A percentile compares a stretch with the other conserved stretches of the same genome.
These are phyloP conservation scores for Isabelozyma gotoi DNA, from an alignment of 805 yeast species.

Conservation along the genomic window DNA sequence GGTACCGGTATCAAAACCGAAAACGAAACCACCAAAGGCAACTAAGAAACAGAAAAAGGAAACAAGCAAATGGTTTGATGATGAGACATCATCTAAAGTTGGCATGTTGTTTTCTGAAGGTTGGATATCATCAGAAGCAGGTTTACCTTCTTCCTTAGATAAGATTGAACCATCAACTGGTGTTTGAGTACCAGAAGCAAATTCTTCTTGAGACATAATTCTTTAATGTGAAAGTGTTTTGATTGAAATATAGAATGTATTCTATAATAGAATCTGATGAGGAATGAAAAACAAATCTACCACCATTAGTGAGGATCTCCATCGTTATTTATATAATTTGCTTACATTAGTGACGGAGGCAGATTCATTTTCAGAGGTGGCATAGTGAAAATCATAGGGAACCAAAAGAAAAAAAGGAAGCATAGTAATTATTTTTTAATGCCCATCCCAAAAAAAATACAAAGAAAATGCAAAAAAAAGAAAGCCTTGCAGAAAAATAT, in stretches of 20 bases:
- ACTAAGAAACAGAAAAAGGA: constrained; percentile 49
- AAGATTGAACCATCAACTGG: constrained; percentile 28
- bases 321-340: not conserved
- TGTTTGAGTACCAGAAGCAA: constrained; percentile 30
- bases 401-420: not conserved
- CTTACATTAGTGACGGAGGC: not conserved
- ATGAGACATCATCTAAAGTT: constrained; percentile 20
- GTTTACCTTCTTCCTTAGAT: constrained; percentile 15
- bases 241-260: not conserved
- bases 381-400: not conserved
- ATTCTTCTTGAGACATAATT: constrained; percentile 24
- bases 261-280: not conserved
- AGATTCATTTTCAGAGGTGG: not conserved
- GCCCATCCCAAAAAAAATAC: not conserved
- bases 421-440: not conserved
- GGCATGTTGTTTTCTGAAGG: constrained; percentile 4
- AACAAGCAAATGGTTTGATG: constrained; percentile 30
- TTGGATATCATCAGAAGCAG: not conserved
- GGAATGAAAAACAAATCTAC: not conserved
- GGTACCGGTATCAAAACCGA: constrained; percentile 80
- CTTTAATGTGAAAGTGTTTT: constrained; percentile 1
- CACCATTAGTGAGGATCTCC: not conserved
- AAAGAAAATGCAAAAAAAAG: not conserved
- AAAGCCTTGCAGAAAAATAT: not conserved
- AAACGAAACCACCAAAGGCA: constrained; percentile 75